A percentile compares a stretch with the other conserved stretches of the same genome.
These are phyloP conservation scores for Hypoxylon rickii DNA, from an alignment of 495 filamentous ascomycete species.

Conservation along the genomic window DNA sequence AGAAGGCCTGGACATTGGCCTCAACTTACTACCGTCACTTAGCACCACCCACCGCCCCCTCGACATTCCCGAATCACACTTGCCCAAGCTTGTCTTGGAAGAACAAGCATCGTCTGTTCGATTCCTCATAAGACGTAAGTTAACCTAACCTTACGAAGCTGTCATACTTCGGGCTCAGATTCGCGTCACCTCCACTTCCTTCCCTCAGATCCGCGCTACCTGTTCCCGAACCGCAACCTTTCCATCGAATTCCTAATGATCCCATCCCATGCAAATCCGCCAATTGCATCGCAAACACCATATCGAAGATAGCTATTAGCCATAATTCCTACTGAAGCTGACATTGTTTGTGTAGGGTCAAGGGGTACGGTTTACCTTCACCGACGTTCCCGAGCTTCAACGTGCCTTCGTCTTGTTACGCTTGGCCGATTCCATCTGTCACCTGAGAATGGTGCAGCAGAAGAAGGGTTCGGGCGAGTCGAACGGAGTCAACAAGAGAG, in stretches of 20 bases:
- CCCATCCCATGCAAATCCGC: conserved; percentile 5
- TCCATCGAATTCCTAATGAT: conserved; percentile 22
- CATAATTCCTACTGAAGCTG: conserved; percentile 13
- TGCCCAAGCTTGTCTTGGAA: conserved; percentile 30
- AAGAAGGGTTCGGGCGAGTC: conserved; percentile 52
- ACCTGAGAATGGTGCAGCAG: conserved; percentile 83
- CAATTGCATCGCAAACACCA: conserved; percentile 26
- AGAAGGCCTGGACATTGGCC: conserved; percentile 46
- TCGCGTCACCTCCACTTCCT: conserved; percentile 38
- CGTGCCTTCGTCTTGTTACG: conserved; percentile 73
- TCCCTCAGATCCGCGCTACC: conserved; percentile 32
- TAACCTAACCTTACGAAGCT: conserved; percentile 12
- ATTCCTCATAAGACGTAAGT: conserved; percentile 35
- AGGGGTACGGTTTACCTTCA: conserved; percentile 66
- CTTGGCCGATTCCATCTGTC: conserved; percentile 63
- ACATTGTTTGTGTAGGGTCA: conserved; percentile 61
- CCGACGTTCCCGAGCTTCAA: conserved; percentile 72
- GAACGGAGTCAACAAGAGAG: conserved; percentile 50
- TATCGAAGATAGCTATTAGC: conserved; percentile 11
- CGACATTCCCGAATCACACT: conserved; percentile 3
- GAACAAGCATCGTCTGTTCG: conserved; percentile 23
- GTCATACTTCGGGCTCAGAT: conserved; percentile 28
- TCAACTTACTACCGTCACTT: conserved; percentile 32
- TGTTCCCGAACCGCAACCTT: conserved; percentile 29
- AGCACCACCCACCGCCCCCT: neutral